Base-by-base conservation (phyloP, 208 protist species). In the Polymyxa betae region DNA sequence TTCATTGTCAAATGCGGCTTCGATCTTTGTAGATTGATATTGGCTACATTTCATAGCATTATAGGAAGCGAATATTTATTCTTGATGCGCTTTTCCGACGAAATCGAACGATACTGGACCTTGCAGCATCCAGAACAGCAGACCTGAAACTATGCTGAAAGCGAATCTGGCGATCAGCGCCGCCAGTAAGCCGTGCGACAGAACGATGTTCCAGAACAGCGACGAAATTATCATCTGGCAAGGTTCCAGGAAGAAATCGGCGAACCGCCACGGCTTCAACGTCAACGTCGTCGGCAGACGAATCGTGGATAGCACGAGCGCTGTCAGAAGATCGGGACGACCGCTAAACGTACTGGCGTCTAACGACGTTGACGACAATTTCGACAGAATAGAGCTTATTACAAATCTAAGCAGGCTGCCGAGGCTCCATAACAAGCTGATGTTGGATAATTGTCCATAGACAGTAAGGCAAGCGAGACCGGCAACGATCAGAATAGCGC, bases 201-300 rank as follows among this genome's bases (percentile, higher is more conserved):
- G 72, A 82, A 35, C 72, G 35, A 82, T 82, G 72, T 82, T 43
- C 72, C 72, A 82, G n/a, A 82, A 82, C 35, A 82, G 10, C 16
- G 5, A 20, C 35, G 72, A 82, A 12, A 82, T 12, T 5, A 82
- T 20, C 72, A 82, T 20, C 35, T 20, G 5, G n/a, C 5, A n/a
- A 38, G 40, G n/a, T 82, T 82, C 72, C 16, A 45, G n/a, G 35
- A 82, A 5, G 16, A 82, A 35, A 43, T 43, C 72, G n/a, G 10
- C 72, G 35, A 40, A 43, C 16, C 12, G 16, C 35, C 35, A 82
- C n/a, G 5, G 72, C n/a, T 5, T 45, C 40, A 82, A 43, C n/a
- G 72, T 82, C 72, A 82, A 82, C 72, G n/a, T 38, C n/a, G 72
- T 20, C 16, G n/a, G 5, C n/a, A 43, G 35, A 35, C 16, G 5